Percentiles rank a stretch among this genome's conserved stretches.
Evolutionary conservation across 192 early-diverging fungal species (phyloP).

Genomic region (Linnemannia elongata): DNA sequence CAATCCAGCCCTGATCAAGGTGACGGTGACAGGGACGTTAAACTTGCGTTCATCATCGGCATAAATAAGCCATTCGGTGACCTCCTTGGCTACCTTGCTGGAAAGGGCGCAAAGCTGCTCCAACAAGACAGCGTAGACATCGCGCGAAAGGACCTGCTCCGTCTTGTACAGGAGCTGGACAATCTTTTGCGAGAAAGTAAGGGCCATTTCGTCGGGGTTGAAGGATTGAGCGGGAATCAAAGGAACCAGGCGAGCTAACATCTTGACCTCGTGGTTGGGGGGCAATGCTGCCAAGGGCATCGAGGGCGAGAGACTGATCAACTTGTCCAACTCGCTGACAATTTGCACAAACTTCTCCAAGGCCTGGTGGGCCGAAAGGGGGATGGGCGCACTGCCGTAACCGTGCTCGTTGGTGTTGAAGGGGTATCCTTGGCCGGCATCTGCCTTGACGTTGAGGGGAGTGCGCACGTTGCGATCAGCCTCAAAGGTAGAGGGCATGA

Average conservation of each 20-base stretch:
- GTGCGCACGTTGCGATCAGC: conserved; percentile 42
- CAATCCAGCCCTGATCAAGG: conserved; percentile 85
- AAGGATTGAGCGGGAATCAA: conserved; percentile 76
- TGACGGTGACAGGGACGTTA: conserved; percentile 86
- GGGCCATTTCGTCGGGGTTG: conserved; percentile 82
- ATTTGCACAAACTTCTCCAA: conserved; percentile 74
- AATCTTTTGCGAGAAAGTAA: conserved; percentile 91
- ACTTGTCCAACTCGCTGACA: conserved; percentile 85
- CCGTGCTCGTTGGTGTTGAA: conserved; percentile 39
- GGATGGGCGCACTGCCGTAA: conserved; percentile 33
- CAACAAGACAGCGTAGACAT: conserved; percentile 86
- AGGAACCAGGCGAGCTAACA: conserved; percentile 82
- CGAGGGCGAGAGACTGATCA: conserved; percentile 67
- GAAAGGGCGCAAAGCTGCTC: conserved; percentile 90
- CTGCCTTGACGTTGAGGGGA: conserved; percentile 34
- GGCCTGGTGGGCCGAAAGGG: conserved; percentile 64
- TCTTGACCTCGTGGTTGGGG: conserved; percentile 82
- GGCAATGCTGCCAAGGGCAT: conserved; percentile 77
- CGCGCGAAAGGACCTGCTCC: conserved; percentile 80
- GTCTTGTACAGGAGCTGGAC: conserved; percentile 88
- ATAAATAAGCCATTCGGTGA: conserved; percentile 93
- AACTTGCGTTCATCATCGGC: conserved; percentile 96
- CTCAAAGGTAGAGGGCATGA: conserved; percentile 60
- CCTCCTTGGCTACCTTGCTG: conserved; percentile 82
- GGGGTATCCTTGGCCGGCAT: conserved; percentile 40